Evolutionary conservation across 306 rosid genomes (phyloP), one percentile per base, ranked within the genome.

Genomic region (Argentina anserina): DNA sequence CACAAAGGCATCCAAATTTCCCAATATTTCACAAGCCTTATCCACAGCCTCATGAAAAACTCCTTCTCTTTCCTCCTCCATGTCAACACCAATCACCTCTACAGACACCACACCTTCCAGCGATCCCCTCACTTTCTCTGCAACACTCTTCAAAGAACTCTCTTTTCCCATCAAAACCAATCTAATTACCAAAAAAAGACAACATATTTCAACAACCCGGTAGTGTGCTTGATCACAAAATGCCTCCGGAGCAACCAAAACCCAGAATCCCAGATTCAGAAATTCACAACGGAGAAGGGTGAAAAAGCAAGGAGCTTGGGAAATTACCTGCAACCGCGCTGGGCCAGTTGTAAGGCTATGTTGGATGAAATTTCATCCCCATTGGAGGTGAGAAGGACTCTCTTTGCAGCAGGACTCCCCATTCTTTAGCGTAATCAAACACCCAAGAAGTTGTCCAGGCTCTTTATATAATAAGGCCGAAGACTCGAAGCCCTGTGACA

Each of bases 251-350:
- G 9, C 3, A 45, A 69, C 18, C 39, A n/a, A 39, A 26, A 68
- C 81, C 60, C 70, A 72, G 12, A 39, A 26, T 62, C 81, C 60
- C 70, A 72, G 31, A 69, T 34, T 36, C 43, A 6, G 4, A 58
- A 69, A 2, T 56, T 10, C 33, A 49, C 9, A 23, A 11, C n/a
- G 29, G 29, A 52, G 59, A 52, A 9, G 14, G 13, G 29, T 18
- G n/a, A 15, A 6, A 43, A 41, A 23, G 18, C 29, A 10, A 13
- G 7, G 62, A 21, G 9, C 37, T 46, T 13, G 71, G 61, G 72
- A 53, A 2, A 9, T n/a, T 11, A 90, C 98, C 97, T 87, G 98
- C 96, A 87, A 11, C 98, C 98, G 72, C 82, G 87, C 72, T 83
- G 83, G 65, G 92, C 98, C 74, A 93, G 79, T 33, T 89, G 80